Percentiles rank a stretch among this genome's conserved stretches.
Evolutionary conservation across 2,329 filamentous ascomycete genomes (phyloP).

Genomic region (Helotiales sp.): DNA sequence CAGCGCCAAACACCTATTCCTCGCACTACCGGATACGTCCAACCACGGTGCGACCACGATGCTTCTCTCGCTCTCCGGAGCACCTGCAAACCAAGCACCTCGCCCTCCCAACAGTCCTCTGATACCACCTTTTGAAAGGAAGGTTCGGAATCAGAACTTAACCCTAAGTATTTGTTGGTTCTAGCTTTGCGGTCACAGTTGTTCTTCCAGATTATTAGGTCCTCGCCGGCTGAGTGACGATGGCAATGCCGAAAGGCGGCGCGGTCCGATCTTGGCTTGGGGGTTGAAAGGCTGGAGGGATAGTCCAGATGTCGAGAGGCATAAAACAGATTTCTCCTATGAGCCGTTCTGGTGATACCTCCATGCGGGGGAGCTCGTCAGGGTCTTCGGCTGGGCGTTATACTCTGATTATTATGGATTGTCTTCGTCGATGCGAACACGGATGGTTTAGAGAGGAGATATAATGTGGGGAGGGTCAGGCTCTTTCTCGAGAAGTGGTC

Average conservation of each 20-base stretch:
- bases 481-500: slow-evolving; percentile 52
- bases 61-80: slow-evolving; percentile 53
- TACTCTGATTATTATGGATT: slow-evolving; percentile 68
- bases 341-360: slow-evolving; percentile 78
- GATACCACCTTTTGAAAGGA: slow-evolving; percentile 72
- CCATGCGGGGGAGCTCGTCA: slow-evolving; percentile 78
- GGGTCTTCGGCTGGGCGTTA: slow-evolving; percentile 67
- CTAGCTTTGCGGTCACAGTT: slow-evolving; percentile 76
- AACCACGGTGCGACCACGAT: slow-evolving; percentile 36
- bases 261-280: slow-evolving; percentile 56
- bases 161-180: slow-evolving; percentile 87
- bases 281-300: slow-evolving; percentile 56
- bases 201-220: slow-evolving; percentile 72
- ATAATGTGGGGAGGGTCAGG: slow-evolving; percentile 50
- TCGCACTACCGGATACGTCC: slow-evolving; percentile 34
- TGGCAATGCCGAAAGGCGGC: slow-evolving; percentile 47
- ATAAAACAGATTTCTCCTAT: slow-evolving; percentile 68
- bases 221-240: slow-evolving; percentile 34
- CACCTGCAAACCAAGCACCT: slow-evolving; percentile 61
- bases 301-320: slow-evolving; percentile 61
- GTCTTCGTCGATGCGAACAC: slow-evolving; percentile 52
- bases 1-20: slow-evolving; percentile 36
- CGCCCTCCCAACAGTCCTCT: slow-evolving; percentile 83
- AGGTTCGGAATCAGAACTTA: slow-evolving; percentile 86
- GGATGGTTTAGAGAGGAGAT: slow-evolving; percentile 41